phyloP scores from a whole-genome alignment of 176 grass and related monocot genomes.

The Triticum urartu region DNA sequence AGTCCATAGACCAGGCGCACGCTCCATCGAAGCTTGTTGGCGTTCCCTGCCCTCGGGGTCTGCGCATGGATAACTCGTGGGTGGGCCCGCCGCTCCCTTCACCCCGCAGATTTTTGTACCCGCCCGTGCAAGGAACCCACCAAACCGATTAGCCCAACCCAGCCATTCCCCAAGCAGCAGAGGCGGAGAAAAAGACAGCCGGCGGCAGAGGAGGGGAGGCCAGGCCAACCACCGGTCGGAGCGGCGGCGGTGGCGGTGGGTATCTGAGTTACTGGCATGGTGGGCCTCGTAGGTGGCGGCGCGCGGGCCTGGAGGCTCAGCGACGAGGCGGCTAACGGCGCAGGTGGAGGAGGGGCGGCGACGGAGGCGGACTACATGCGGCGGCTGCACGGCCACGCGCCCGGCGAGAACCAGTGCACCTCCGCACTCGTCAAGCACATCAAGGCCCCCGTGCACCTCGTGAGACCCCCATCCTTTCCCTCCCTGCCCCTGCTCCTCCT shows the following conservation, averaged over 20 bases:
- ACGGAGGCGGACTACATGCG: conserved; percentile 56
- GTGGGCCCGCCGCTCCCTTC: conserved; percentile 14
- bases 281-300: conserved; percentile 29
- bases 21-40: background rate
- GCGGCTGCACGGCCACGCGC: conserved; percentile 64
- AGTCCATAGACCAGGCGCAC: conserved; percentile 36
- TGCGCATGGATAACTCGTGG: conserved; percentile 57
- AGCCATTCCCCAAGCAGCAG: background rate
- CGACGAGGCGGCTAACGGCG: conserved; percentile 24
- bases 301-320: conserved; percentile 40
- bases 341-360: background rate
- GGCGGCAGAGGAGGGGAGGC: background rate
- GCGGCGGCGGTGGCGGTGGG: background rate
- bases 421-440: conserved; percentile 75
- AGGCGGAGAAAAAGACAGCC: background rate
- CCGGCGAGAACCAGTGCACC: conserved; percentile 73
- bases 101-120: conserved; percentile 45
- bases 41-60: conserved; percentile 8
- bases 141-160: background rate
- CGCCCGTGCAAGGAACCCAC: conserved; percentile 16
- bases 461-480: conserved; percentile 22
- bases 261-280: conserved; percentile 26
- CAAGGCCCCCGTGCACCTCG: conserved; percentile 79
- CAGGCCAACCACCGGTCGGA: background rate
- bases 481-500: background rate